Percentiles rank a stretch among this genome's conserved stretches.
Evolutionary conservation across 169 alveolate genomes (phyloP).

Genomic region (Hepatocystis sp.): DNA sequence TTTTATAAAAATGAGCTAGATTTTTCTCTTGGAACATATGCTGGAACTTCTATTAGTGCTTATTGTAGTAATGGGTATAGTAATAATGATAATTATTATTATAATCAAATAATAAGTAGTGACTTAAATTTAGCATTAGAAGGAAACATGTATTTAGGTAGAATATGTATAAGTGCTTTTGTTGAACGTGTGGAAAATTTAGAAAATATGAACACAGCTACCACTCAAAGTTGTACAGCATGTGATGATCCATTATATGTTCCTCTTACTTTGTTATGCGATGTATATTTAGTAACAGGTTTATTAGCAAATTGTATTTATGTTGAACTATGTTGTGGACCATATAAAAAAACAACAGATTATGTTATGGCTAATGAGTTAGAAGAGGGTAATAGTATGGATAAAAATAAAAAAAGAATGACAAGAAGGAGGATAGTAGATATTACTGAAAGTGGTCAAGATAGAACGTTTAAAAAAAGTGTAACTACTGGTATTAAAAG

Average conservation of each 20-base stretch:
- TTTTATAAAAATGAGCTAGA: slow-evolving; percentile 79
- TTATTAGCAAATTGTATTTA: slow-evolving; percentile 53
- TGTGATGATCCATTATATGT: slow-evolving; percentile 88
- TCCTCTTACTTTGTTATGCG: slow-evolving; percentile 88
- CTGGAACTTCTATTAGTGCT: too few species aligned
- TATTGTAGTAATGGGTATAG: too few species aligned
- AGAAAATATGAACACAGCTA: slow-evolving; percentile 90
- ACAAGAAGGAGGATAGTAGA: slow-evolving; percentile 12
- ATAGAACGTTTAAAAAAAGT: slow-evolving; percentile 6
- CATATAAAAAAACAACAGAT: slow-evolving; percentile 85
- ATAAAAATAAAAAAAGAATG: slow-evolving; percentile 10
- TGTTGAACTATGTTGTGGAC: slow-evolving; percentile 90
- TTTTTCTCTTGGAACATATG: too few species aligned
- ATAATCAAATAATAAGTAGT: slow-evolving; percentile 43
- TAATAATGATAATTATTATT: slow-evolving; percentile 73
- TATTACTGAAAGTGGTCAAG: neutral
- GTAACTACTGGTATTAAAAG: too few species aligned
- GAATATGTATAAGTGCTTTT: slow-evolving; percentile 90
- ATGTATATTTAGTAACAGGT: slow-evolving; percentile 89
- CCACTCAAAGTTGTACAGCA: slow-evolving; percentile 88
- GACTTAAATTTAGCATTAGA: slow-evolving; percentile 65
- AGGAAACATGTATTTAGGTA: slow-evolving; percentile 87
- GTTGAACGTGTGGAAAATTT: slow-evolving; percentile 88
- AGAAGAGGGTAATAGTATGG: slow-evolving; percentile 1
- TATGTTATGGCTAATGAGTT: slow-evolving; percentile 79